Percentiles rank a stretch among this genome's conserved stretches.
Evolutionary conservation across 2,329 filamentous ascomycete species (phyloP).

Genomic region (Neofusicoccum cordaticola): DNA sequence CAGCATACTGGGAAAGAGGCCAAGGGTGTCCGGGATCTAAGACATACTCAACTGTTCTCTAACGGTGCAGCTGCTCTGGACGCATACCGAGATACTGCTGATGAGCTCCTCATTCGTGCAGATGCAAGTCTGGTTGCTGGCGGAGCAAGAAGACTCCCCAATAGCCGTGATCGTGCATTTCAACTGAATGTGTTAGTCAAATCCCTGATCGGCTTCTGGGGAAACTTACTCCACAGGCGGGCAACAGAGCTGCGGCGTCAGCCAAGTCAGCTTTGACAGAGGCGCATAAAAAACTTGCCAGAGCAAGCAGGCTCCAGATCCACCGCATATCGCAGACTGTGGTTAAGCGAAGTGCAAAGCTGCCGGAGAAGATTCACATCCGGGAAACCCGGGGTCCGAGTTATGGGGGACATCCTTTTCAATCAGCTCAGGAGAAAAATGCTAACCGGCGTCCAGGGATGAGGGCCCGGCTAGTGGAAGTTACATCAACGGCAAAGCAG

Average conservation of each 20-base stretch:
- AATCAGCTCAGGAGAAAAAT: neutral
- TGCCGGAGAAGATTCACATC: neutral
- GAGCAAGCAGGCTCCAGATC: neutral
- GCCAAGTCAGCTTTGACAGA: neutral
- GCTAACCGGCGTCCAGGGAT: neutral
- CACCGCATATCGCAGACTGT: neutral
- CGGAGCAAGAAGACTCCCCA: slow-evolving; percentile 23
- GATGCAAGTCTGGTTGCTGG: slow-evolving; percentile 28
- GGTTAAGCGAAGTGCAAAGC: neutral
- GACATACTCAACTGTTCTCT: slow-evolving; percentile 28
- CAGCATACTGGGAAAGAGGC: neutral
- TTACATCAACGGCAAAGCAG: no score
- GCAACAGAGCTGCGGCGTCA: neutral
- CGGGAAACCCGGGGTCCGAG: neutral
- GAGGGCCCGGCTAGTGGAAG: neutral
- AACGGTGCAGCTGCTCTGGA: slow-evolving; percentile 24
- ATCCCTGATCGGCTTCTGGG: neutral
- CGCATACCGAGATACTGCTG: slow-evolving; percentile 23
- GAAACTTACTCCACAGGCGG: neutral
- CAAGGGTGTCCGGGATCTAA: neutral
- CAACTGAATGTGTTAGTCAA: neutral
- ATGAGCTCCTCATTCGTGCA: slow-evolving; percentile 23
- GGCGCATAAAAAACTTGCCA: neutral
- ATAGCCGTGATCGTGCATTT: neutral
- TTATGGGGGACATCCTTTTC: neutral